Evolutionary conservation across 192 early-diverging fungal genomes (phyloP), one percentile per base, ranked within the genome.

Genomic region (Dimargaris verticillata): DNA sequence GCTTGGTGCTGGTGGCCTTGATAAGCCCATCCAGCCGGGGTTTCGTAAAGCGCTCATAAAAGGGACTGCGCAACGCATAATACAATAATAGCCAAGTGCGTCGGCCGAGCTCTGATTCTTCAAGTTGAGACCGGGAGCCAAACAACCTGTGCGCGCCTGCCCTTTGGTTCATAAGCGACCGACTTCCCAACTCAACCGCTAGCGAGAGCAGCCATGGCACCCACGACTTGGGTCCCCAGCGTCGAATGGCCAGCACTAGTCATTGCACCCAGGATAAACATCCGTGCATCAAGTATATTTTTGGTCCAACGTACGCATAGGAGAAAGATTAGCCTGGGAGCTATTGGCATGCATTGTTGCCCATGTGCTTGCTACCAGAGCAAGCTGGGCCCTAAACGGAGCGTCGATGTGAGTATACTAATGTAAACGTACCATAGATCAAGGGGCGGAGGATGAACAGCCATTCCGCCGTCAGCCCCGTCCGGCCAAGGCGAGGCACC

Each of bases 171-270:
- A 38, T 38, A 7, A 38, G 33, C 33, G 54, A 78, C 57, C 63
- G 69, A 53, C 70, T 78, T 60, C 63, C 69, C 24, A 82, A 47
- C 65, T 97, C 94, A 29, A 92, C 67, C 0, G 73, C 62, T 44
- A 95, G 63, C 0, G 94, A 97, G 15, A 90, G 50, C 17, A 84
- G 66, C 87, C 88, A 95, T 3, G 94, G 92, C 44, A 80, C 77
- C 84, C 87, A 95, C 18, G 88, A 83, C 29, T 70, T 63, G 61
- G 61, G 66, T 12, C 92, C 94, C 61, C 80, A 85, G 48, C 76
- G 78, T 63, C 82, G 73, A 41, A 93, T 80, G 14, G 83, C 81
- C 17, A 93, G 48, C 1, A 93, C 83, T 85, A 61, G 1, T 12
- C 1, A 20, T n/a, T 20, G 51, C 20, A 25, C 20, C 22, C 12